These are phyloP conservation scores for Pogostemon cablin DNA, from an alignment of 257 asterid genomes.

Conservation along the genomic window DNA sequence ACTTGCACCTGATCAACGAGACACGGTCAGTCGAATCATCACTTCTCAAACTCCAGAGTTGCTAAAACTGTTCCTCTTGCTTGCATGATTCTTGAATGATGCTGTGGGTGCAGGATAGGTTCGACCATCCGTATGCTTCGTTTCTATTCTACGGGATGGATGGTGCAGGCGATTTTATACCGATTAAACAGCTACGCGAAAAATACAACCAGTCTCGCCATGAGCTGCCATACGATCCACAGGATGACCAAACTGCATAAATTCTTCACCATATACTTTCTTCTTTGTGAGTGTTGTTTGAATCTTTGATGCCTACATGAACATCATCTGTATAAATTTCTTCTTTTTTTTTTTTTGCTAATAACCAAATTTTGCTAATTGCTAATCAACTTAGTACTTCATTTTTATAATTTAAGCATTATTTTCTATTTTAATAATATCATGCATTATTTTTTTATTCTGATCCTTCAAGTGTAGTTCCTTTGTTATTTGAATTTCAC, in stretches of 20 bases:
- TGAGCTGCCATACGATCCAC: conserved; percentile 72
- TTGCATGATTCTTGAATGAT: conserved; percentile 19
- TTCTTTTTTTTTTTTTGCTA: too few species aligned
- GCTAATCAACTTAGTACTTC: too few species aligned
- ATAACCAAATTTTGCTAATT: too few species aligned
- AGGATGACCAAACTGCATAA: conserved; percentile 49
- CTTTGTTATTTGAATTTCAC: too few species aligned
- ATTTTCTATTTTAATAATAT: too few species aligned
- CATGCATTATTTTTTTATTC: too few species aligned
- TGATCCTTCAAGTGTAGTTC: too few species aligned
- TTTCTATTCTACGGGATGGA: conserved; percentile 88
- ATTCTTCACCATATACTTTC: not conserved
- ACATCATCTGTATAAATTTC: not conserved
- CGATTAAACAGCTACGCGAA: conserved; percentile 87
- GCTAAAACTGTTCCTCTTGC: conserved; percentile 19
- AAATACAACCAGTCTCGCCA: conserved; percentile 85
- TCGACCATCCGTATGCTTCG: conserved; percentile 90
- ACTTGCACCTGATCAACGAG: conserved; percentile 50
- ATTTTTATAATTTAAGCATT: too few species aligned
- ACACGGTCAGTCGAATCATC: conserved; percentile 52
- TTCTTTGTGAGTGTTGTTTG: not conserved
- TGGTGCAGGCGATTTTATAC: conserved; percentile 90
- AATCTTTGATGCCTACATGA: conserved; percentile 13
- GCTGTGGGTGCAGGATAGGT: conserved; percentile 52
- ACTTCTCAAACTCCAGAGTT: not conserved